A percentile compares a stretch with the other conserved stretches of the same genome.
These are phyloP conservation scores for Cordyceps pruinosa DNA, from an alignment of 2,329 filamentous ascomycete species.

Conservation along the genomic window DNA sequence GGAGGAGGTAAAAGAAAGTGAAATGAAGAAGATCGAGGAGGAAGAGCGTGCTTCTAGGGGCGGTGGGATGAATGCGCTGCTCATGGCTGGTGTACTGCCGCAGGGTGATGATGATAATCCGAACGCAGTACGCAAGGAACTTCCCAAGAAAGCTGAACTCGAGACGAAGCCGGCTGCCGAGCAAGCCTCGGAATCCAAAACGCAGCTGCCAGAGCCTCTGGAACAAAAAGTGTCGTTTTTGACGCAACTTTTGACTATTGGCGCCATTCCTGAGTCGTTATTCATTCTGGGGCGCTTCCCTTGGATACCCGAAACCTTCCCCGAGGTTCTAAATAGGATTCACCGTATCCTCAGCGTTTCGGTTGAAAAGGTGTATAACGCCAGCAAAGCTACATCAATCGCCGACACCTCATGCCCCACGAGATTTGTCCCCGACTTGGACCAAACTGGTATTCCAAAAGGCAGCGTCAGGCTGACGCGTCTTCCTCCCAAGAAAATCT, in stretches of 20 bases:
- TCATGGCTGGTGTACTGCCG: slow-evolving; percentile 76
- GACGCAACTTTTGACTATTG: slow-evolving; percentile 80
- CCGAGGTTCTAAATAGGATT: slow-evolving; percentile 71
- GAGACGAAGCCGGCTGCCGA: slow-evolving; percentile 41
- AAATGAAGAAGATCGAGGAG: slow-evolving; percentile 69
- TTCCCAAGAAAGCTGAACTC: slow-evolving; percentile 43
- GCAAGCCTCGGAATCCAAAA: slow-evolving; percentile 40
- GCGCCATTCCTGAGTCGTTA: slow-evolving; percentile 84
- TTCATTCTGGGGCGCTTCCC: slow-evolving; percentile 89
- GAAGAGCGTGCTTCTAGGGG: slow-evolving; percentile 67
- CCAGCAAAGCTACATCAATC: slow-evolving; percentile 33
- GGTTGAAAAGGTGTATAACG: slow-evolving; percentile 62
- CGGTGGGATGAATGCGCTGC: slow-evolving; percentile 71
- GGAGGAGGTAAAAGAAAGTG: slow-evolving; percentile 62
- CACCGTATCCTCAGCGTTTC: slow-evolving; percentile 81
- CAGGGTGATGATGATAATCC: slow-evolving; percentile 62
- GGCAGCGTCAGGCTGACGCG: slow-evolving; percentile 58
- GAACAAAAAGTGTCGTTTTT: slow-evolving; percentile 87
- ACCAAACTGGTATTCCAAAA: slow-evolving; percentile 63
- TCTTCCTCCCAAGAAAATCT: slow-evolving; percentile 55
- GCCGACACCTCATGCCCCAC: slow-evolving; percentile 30
- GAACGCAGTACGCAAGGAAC: slow-evolving; percentile 41
- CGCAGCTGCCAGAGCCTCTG: slow-evolving; percentile 59
- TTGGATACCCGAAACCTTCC: slow-evolving; percentile 81
- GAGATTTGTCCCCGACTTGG: slow-evolving; percentile 42